A percentile compares a stretch with the other conserved stretches of the same genome.
These are phyloP conservation scores for Mrakiaceae sp. DNA, from an alignment of 1,284 basidiomycete species.

Conservation along the genomic window DNA sequence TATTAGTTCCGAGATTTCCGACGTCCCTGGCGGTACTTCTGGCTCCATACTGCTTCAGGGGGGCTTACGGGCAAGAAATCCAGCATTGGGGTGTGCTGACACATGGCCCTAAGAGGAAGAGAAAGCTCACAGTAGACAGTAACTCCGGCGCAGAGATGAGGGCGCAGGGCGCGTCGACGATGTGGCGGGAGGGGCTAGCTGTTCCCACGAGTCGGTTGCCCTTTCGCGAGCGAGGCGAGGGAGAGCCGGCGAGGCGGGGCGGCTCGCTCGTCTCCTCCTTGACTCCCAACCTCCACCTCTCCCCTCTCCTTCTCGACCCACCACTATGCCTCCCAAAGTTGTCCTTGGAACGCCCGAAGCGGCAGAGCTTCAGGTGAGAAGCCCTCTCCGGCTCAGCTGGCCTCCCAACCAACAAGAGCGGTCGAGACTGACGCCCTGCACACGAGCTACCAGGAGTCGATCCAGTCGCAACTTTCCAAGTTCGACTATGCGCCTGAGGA, in stretches of 20 bases:
- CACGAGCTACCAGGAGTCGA: neutral
- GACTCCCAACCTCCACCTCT: too few species aligned
- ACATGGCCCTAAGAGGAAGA: too few species aligned
- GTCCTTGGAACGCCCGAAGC: neutral
- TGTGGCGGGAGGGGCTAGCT: too few species aligned
- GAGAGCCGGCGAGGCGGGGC: too few species aligned
- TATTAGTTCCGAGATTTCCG: conserved; percentile 45
- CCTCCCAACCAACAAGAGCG: neutral
- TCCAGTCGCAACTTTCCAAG: conserved; percentile 12
- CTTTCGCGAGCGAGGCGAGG: too few species aligned
- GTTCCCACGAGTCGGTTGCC: too few species aligned
- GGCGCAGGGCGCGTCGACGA: too few species aligned
- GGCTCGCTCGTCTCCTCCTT: too few species aligned
- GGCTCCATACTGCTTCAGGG: conserved; percentile 48
- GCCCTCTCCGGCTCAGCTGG: neutral
- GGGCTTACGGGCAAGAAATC: conserved; percentile 21
- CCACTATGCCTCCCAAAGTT: neutral
- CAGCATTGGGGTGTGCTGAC: too few species aligned
- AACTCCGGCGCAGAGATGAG: too few species aligned
- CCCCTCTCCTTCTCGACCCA: too few species aligned
- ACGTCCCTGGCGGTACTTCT: conserved; percentile 51
- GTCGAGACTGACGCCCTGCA: neutral
- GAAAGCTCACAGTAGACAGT: too few species aligned
- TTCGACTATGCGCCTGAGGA: conserved; percentile 14
- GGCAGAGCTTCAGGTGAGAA: neutral